Evolutionary conservation across 1,284 basidiomycete genomes (phyloP).

Genomic region (Ustilago curta): DNA sequence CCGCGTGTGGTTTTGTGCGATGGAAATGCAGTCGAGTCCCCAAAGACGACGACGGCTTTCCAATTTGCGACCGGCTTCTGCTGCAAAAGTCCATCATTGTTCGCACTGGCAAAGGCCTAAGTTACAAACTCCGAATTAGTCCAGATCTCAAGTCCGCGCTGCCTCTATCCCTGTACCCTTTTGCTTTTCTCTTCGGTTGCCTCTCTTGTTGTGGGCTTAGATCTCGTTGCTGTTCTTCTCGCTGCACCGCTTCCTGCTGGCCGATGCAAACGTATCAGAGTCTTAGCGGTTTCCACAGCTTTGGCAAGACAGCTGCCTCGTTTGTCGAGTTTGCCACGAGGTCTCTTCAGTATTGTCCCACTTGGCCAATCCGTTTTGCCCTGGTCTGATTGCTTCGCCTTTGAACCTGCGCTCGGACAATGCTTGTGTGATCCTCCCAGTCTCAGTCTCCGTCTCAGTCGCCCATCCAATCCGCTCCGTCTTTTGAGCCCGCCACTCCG

Average conservation of each 20-base stretch:
- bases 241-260: too few relatives aligned
- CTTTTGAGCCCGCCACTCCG: constrained; percentile 11
- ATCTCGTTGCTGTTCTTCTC: too few relatives aligned
- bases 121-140: constrained; percentile 1
- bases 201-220: not conserved
- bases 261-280: too few relatives aligned
- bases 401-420: too few relatives aligned
- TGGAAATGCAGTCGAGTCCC: not conserved
- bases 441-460: too few relatives aligned
- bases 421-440: not conserved
- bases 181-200: not conserved
- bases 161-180: not conserved
- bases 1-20: not conserved
- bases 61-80: not conserved
- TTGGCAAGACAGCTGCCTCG: too few relatives aligned
- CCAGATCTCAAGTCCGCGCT: constrained; percentile 2
- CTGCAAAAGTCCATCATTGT: not conserved
- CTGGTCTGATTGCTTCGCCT: not conserved
- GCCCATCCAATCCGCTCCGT: not conserved
- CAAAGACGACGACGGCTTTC: not conserved
- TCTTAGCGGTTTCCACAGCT: too few relatives aligned
- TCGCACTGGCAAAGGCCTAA: not conserved
- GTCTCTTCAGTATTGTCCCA: constrained; percentile 7
- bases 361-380: not conserved
- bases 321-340: constrained; percentile 35